Evolutionary conservation across 257 asterid species (phyloP).

Genomic region (Gentiana macrophylla): DNA sequence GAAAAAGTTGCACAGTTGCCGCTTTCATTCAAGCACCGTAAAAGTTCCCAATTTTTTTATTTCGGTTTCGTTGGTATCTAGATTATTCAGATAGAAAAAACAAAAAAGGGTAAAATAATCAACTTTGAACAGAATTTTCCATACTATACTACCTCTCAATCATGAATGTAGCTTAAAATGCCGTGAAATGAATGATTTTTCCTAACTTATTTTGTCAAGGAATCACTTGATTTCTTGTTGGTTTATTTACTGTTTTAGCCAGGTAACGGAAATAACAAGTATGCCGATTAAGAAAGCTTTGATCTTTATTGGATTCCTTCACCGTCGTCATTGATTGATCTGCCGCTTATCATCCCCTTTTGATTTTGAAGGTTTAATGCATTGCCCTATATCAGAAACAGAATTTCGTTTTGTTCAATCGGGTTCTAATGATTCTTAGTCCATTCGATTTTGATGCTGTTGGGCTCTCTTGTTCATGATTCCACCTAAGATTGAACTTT

Average conservation of each 20-base stretch:
- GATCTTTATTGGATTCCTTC: conserved; percentile 4
- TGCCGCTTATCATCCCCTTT: conserved; percentile 5
- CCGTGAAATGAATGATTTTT: conserved; percentile 26
- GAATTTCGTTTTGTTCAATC: conserved; percentile 15
- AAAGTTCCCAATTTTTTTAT: conserved; percentile 33
- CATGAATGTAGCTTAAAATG: conserved; percentile 24
- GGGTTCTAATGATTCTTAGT: conserved; percentile 15
- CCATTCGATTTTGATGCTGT: conserved; percentile 11
- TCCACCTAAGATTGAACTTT: conserved; percentile 19
- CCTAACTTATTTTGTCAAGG: conserved; percentile 41
- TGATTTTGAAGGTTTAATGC: conserved; percentile 9
- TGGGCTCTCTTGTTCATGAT: conserved; percentile 15
- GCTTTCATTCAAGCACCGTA: conserved; percentile 46
- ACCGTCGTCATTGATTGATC: conserved; percentile 10
- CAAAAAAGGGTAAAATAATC: too few species aligned
- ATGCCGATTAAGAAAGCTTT: conserved; percentile 17
- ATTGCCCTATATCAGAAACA: conserved; percentile 8
- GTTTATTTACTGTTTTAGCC: conserved; percentile 15
- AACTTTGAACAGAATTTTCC: too few species aligned
- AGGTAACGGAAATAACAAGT: conserved; percentile 38
- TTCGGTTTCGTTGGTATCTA: conserved; percentile 27
- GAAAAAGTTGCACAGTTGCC: conserved; percentile 9
- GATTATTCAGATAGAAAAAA: conserved; percentile 24
- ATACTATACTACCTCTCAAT: conserved; percentile 22
- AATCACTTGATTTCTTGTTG: conserved; percentile 32